Conservation (phyloP, 495 filamentous ascomycete species). For the Penicillium samsonianum region DNA sequence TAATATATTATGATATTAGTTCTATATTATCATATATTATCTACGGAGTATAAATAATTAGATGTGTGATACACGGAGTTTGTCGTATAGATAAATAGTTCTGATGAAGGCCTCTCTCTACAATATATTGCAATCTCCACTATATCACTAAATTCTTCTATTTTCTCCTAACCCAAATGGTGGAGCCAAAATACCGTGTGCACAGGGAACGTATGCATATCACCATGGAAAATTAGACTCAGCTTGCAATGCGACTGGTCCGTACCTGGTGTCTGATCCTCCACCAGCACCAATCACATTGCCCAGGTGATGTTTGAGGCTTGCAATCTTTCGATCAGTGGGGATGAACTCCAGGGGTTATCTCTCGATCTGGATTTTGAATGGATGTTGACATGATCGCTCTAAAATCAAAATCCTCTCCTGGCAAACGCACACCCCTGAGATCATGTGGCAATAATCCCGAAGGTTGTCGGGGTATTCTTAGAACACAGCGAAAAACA, state of each 20-base stretch:
- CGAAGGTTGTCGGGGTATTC: neutral
- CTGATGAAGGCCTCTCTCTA: too few species aligned
- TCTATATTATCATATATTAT: too few species aligned
- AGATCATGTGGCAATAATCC: neutral
- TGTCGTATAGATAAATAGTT: neutral
- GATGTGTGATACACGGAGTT: too few species aligned
- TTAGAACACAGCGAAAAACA: neutral
- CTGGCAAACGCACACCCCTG: neutral
- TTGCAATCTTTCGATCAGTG: constrained; percentile 3
- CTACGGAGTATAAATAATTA: too few species aligned
- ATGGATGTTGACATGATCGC: neutral
- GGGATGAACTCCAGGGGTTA: neutral
- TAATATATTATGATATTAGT: neutral
- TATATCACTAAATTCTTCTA: neutral
- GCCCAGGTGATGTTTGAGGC: neutral
- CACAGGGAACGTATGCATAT: constrained; percentile 10
- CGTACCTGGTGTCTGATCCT: neutral
- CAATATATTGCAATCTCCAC: too few species aligned
- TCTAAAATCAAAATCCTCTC: neutral
- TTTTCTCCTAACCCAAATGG: neutral
- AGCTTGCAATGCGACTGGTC: constrained; percentile 14
- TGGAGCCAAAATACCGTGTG: constrained; percentile 2
- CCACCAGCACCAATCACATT: constrained; percentile 10
- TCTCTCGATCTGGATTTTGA: constrained; percentile 9
- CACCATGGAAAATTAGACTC: constrained; percentile 1